Conservation (phyloP, 139 green algal genomes). For the Auxenochlorella protothecoides region DNA sequence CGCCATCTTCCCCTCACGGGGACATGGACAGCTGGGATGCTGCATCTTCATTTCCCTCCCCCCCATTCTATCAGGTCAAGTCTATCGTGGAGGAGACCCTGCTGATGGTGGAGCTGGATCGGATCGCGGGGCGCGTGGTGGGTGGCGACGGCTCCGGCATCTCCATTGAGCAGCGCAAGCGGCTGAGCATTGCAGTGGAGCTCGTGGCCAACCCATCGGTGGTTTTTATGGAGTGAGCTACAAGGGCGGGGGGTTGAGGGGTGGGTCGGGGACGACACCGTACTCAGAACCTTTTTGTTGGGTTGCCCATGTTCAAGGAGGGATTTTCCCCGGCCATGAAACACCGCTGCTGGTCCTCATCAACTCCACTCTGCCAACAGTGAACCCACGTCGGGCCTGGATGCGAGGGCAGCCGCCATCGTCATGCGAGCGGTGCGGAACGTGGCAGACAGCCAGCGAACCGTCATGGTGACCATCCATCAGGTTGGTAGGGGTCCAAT, state of each 20-base stretch:
- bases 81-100: conserved; percentile 54
- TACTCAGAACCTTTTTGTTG: too few species aligned
- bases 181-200: conserved; percentile 86
- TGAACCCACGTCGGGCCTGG: conserved; percentile 51
- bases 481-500: too few species aligned
- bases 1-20: neutral
- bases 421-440: conserved; percentile 79
- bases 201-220: conserved; percentile 51
- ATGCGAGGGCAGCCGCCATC: conserved; percentile 69
- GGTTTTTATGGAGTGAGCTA: conserved; percentile 1
- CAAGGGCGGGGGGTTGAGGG: neutral
- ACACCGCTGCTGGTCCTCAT: too few species aligned
- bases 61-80: conserved; percentile 3
- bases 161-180: conserved; percentile 79
- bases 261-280: neutral
- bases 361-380: neutral
- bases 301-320: too few species aligned
- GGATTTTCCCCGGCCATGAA: too few species aligned
- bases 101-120: conserved; percentile 63
- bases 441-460: conserved; percentile 61
- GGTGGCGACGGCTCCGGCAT: conserved; percentile 37
- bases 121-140: conserved; percentile 25
- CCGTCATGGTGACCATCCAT: conserved; percentile 80
- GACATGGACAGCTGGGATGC: neutral
- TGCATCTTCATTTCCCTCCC: neutral